Evolutionary conservation across 2,329 filamentous ascomycete species (phyloP), one percentile per base, ranked within the genome.

Genomic region (Tetracladium maxilliforme): DNA sequence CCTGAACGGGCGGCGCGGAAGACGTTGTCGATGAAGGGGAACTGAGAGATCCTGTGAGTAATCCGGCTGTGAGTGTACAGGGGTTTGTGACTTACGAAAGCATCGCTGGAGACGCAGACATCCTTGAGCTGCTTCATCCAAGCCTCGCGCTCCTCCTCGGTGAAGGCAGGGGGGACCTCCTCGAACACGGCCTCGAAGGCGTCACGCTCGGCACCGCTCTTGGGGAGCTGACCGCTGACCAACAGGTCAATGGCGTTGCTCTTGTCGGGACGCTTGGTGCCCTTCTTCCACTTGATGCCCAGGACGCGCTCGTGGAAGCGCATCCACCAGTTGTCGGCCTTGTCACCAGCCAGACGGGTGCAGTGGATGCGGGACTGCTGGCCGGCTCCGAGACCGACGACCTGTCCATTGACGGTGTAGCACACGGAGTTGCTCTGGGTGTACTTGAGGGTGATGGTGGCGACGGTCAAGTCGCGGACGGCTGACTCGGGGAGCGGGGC

Each of bases 311-410:
- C 76, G 61, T 94, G 81, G 72, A 95, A 95, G 44, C 90, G 80
- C 65, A 98, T 79, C 90, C 87, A 98, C 87, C 87, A 95, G 65
- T 92, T 94, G 56, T 98, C 90, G 24, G 86, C 83, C 66, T 98
- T 98, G 63, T 95, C 87, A 32, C 90, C 90, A 8, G 90, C 90
- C 25, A 98, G 71, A 37, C 90, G 78, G 21, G 90, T 98, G 70
- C 90, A 98, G 67, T 98, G 90, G 41, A 98, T 98, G 40, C 90
- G 79, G 33, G 82, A 92, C 59, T 98, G 90, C 56, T 98, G 90
- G 32, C 90, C 90, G 28, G 90, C 90, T 37, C 90, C 90, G 28
- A 98, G 73, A 37, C 90, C 90, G 40, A 98, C 68, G 42, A 95
- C 69, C 56, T 95, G 90, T 23, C 90, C 90, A 43, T 92, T 86